A percentile compares a stretch with the other conserved stretches of the same genome.
phyloP scores from a whole-genome alignment of 176 grass and related monocot genomes.

The Juncus effusus region DNA sequence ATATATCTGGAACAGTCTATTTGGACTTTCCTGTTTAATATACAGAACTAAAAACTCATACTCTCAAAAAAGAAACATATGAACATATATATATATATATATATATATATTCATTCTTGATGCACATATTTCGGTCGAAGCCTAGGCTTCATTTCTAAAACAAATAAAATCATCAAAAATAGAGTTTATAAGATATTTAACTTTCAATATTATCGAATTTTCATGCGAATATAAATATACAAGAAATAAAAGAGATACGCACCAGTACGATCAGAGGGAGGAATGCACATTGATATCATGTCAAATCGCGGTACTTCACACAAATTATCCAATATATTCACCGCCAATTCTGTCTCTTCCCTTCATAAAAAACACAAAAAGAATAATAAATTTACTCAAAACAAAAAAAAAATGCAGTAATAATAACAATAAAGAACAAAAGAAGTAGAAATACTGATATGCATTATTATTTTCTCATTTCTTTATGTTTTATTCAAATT shows the following conservation, averaged over 20 bases:
- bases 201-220: not conserved
- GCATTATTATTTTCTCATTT: too few relatives aligned
- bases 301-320: constrained; percentile 76
- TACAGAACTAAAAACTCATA: too few relatives aligned
- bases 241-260: not conserved
- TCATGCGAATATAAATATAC: too few relatives aligned
- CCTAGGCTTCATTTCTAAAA: constrained; percentile 35
- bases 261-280: constrained; percentile 67
- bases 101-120: constrained; percentile 20
- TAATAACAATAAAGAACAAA: constrained; percentile 15
- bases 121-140: constrained; percentile 56
- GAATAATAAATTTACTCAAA: not conserved
- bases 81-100: too few relatives aligned
- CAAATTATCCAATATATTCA: constrained; percentile 93
- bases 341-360: constrained; percentile 58
- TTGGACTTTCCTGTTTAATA: too few relatives aligned
- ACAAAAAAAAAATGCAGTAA: not conserved
- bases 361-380: constrained; percentile 32
- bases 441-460: constrained; percentile 37
- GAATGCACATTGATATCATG: constrained; percentile 90
- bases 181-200: not conserved
- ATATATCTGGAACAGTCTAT: too few relatives aligned
- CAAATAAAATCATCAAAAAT: not conserved
- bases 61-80: not conserved
- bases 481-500: too few relatives aligned